Conservation (phyloP, 1,284 basidiomycete genomes). For the Bjerkandera adusta region DNA sequence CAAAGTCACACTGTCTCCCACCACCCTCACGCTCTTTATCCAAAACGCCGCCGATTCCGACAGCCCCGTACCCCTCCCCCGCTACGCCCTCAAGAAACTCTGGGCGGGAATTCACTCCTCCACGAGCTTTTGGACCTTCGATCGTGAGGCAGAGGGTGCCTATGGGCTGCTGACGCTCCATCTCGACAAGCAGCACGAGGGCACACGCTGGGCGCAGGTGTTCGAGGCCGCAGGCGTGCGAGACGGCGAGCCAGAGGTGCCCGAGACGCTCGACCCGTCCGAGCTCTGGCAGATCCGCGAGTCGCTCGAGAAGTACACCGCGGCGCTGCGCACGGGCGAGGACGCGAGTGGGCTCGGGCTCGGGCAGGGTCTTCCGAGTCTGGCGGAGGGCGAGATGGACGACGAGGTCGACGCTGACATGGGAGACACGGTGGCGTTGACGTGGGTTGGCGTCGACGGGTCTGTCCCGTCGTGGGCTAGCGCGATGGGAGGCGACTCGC, state of each 20-base stretch:
- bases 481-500: constrained; percentile 34
- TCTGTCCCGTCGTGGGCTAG: constrained; percentile 37
- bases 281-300: constrained; percentile 80
- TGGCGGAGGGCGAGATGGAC: constrained; percentile 82
- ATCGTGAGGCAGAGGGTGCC: constrained; percentile 63
- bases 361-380: constrained; percentile 67
- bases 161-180: constrained; percentile 79
- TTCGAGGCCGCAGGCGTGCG: constrained; percentile 49
- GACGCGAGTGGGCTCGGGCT: constrained; percentile 57
- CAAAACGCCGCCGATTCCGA: constrained; percentile 32
- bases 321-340: constrained; percentile 51
- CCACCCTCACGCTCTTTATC: constrained; percentile 66
- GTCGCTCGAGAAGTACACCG: constrained; percentile 82
- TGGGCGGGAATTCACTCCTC: constrained; percentile 76
- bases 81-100: constrained; percentile 60
- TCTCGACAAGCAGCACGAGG: constrained; percentile 79
- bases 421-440: constrained; percentile 57
- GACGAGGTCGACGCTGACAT: constrained; percentile 76
- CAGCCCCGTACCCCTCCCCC: constrained; percentile 42
- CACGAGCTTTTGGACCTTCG: constrained; percentile 87
- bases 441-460: constrained; percentile 62
- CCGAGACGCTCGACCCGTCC: constrained; percentile 86
- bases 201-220: constrained; percentile 82
- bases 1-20: constrained; percentile 61
- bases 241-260: constrained; percentile 67